These are phyloP conservation scores for Aspergillus aculeatinus DNA, from an alignment of 2,329 filamentous ascomycete genomes.

Conservation along the genomic window DNA sequence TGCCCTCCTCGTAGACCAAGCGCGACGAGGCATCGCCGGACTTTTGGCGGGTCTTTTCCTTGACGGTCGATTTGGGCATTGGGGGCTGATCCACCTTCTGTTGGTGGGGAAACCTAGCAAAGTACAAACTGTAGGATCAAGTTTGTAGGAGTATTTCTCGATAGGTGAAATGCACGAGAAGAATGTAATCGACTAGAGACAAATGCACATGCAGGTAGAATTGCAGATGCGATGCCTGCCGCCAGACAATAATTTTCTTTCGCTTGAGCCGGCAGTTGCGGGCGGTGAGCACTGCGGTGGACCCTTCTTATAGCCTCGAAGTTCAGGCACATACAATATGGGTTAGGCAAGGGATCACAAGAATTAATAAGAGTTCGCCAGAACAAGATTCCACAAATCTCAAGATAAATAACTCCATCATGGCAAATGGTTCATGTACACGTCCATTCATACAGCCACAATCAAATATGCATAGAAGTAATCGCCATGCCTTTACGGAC, in stretches of 20 bases:
- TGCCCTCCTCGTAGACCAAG: conserved; percentile 26
- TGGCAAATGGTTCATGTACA: not conserved
- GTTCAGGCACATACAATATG: not conserved
- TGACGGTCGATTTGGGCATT: conserved; percentile 31
- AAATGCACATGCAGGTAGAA: not conserved
- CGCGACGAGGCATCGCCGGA: conserved; percentile 19
- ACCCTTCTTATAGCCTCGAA: conserved; percentile 8
- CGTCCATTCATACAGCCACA: not conserved
- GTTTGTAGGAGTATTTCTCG: not conserved
- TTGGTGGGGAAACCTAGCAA: not conserved
- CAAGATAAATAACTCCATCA: not conserved
- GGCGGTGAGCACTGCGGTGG: conserved; percentile 31
- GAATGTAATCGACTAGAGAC: not conserved
- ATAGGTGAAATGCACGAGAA: not conserved
- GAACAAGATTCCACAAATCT: not conserved
- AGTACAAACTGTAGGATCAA: not conserved
- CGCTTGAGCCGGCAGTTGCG: conserved; percentile 26
- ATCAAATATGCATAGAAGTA: not conserved
- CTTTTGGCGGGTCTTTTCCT: conserved; percentile 32
- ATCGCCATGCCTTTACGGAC: not conserved
- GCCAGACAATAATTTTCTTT: conserved; percentile 35
- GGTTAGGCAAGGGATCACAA: not conserved
- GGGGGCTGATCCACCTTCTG: not conserved
- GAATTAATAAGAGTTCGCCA: not conserved
- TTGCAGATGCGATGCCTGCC: not conserved